Base-by-base conservation (phyloP, 768 basidiomycete genomes). In the Fomitopsis serialis region DNA sequence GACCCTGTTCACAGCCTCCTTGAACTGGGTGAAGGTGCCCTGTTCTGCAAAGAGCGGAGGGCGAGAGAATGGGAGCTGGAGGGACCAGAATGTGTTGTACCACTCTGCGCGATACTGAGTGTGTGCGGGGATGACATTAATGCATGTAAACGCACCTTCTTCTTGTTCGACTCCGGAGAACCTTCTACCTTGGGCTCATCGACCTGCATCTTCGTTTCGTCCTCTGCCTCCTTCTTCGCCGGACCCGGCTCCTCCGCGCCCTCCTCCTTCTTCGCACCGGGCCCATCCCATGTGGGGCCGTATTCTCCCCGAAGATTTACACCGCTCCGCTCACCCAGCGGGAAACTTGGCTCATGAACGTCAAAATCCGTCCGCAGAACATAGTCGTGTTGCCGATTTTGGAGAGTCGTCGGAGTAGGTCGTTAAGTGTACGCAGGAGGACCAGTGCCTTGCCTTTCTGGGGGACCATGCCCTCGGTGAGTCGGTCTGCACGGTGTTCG, bases 241-340 rank as follows among this genome's bases (percentile, higher is more conserved):
- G 64, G 57, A 23, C 50, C 51, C 50, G 62, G 62, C 36, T 55
- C 64, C 58, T 61, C 71, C 54, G 61, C 62, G 12, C 60, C 55
- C 17, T 63, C 61, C 66, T 70, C 68, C 23, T 64, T 65, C 50
- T 60, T 63, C 49, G 66, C 71, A 7, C 66, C 68, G 23, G 84
- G 81, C 13, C 83, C 80, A 54, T 90, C 85, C 89, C 89, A 90
- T 22, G 75, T 71, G 10, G 89, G 83, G 0, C 91, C 84, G 66
- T 87, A 92, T 70, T 95, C 89, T 53, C 93, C 93, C 29, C 93
- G 75, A 57, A 96, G 69, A 68, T 97, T 97, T 32, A 96, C 93
- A 29, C 93, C 92, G 66, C 91, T 93, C 47, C 92, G 74, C 67
- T 96, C 93, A 2, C 89, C 89, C 9, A 97, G 69, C 6, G 91